phyloP scores from a whole-genome alignment of 371 early-diverging fungal species.

The Lichtheimia corymbifera region DNA sequence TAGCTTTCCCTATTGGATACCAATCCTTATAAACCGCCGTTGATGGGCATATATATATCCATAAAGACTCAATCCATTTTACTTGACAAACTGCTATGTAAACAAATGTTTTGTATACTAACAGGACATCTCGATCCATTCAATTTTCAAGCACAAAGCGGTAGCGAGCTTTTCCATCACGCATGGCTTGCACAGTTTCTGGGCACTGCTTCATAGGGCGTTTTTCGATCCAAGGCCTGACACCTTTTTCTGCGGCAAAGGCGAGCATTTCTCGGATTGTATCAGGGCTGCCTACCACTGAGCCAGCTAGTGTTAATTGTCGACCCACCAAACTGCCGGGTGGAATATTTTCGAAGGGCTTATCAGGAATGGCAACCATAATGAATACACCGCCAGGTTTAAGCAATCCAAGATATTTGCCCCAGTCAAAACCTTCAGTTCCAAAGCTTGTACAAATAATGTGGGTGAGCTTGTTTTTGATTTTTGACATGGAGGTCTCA shows the following conservation, averaged over 20 bases:
- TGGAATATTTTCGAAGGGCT: constrained; percentile 32
- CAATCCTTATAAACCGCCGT: too few species aligned
- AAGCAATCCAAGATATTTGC: constrained; percentile 38
- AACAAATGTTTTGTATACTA: too few species aligned
- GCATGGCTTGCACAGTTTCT: constrained; percentile 57
- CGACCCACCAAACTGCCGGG: constrained; percentile 33
- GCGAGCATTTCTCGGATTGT: constrained; percentile 66
- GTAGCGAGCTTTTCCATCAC: constrained; percentile 67
- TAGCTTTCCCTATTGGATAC: too few species aligned
- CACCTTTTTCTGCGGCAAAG: constrained; percentile 65
- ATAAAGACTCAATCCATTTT: too few species aligned
- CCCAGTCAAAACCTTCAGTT: constrained; percentile 39
- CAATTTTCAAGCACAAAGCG: constrained; percentile 59
- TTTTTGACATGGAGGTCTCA: constrained; percentile 18
- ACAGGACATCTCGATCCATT: background rate
- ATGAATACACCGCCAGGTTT: constrained; percentile 48
- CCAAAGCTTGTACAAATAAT: constrained; percentile 46
- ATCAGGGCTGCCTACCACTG: constrained; percentile 64
- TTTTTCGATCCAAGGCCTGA: constrained; percentile 68
- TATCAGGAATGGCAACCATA: constrained; percentile 64
- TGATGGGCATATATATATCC: too few species aligned
- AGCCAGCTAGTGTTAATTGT: constrained; percentile 61
- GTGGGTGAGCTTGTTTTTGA: constrained; percentile 17
- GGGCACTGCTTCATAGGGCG: constrained; percentile 65
- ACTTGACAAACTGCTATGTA: too few species aligned